Percentiles rank a stretch among this genome's conserved stretches.
These are phyloP conservation scores for Fusarium virguliforme DNA, from an alignment of 2,329 filamentous ascomycete genomes.

Conservation along the genomic window DNA sequence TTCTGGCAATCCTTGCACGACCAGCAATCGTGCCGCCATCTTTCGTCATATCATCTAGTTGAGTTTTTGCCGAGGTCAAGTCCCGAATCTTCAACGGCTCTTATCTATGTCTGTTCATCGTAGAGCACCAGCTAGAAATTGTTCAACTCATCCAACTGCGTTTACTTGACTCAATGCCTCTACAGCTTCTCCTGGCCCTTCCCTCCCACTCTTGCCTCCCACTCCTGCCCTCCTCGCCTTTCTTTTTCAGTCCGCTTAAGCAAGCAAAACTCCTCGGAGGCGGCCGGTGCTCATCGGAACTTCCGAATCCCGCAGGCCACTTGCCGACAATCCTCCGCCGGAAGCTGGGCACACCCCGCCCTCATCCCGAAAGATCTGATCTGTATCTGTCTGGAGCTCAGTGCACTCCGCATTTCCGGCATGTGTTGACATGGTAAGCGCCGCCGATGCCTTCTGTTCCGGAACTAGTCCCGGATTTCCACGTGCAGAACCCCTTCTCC, in stretches of 20 bases:
- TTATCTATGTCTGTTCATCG: background rate
- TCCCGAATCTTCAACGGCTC: background rate
- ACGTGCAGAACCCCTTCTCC: background rate
- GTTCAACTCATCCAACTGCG: background rate
- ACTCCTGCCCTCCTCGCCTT: background rate
- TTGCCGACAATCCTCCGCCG: constrained; percentile 28
- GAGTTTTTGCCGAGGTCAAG: constrained; percentile 8
- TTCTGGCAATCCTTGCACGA: background rate
- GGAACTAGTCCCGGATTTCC: constrained; percentile 24
- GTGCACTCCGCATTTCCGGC: constrained; percentile 16
- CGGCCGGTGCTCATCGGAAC: constrained; percentile 8
- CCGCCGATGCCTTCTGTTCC: constrained; percentile 15
- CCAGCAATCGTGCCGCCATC: background rate
- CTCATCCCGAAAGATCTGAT: background rate
- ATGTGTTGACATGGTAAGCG: constrained; percentile 11
- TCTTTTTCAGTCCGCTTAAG: constrained; percentile 2
- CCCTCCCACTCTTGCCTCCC: background rate
- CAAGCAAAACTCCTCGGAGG: background rate
- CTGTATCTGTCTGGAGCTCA: background rate
- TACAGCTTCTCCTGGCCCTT: background rate
- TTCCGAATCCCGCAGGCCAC: constrained; percentile 30
- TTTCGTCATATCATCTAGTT: constrained; percentile 39
- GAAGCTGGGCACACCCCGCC: constrained; percentile 12
- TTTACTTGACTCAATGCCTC: background rate
- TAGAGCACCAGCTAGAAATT: background rate